A percentile compares a stretch with the other conserved stretches of the same genome.
These are phyloP conservation scores for Primulina tabacum DNA, from an alignment of 257 asterid genomes.

Conservation along the genomic window DNA sequence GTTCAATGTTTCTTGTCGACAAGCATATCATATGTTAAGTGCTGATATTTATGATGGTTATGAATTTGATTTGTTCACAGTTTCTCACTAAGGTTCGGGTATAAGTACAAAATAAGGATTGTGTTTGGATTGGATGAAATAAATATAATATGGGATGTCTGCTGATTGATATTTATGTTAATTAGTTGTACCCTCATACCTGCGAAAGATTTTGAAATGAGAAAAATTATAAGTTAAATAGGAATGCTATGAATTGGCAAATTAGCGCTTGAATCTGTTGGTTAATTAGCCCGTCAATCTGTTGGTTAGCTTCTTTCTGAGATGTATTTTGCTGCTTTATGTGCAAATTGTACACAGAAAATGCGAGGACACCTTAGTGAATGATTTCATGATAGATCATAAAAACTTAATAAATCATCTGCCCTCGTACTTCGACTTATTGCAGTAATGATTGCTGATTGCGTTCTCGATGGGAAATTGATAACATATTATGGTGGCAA, in stretches of 20 bases:
- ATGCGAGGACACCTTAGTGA: background rate
- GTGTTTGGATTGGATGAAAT: background rate
- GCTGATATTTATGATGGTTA: too few species aligned
- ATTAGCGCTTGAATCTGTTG: too few species aligned
- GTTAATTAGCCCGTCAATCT: too few species aligned
- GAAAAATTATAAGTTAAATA: too few species aligned
- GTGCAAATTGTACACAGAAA: too few species aligned
- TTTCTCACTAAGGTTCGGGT: conserved; percentile 8
- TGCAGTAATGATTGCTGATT: background rate
- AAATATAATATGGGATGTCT: background rate
- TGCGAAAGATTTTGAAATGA: background rate
- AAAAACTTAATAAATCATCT: too few species aligned
- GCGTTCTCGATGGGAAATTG: background rate
- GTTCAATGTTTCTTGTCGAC: conserved; percentile 3
- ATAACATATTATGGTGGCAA: background rate
- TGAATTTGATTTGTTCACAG: background rate
- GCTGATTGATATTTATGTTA: conserved; percentile 13
- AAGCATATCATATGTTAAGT: background rate
- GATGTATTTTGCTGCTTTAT: background rate
- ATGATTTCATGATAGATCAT: background rate
- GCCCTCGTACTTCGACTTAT: background rate
- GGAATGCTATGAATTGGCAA: too few species aligned
- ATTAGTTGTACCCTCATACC: conserved; percentile 4
- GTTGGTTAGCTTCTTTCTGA: too few species aligned
- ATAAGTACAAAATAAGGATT: background rate